These are phyloP conservation scores for Sporothrix euskadiensis DNA, from an alignment of 2,329 filamentous ascomycete species.

Conservation along the genomic window DNA sequence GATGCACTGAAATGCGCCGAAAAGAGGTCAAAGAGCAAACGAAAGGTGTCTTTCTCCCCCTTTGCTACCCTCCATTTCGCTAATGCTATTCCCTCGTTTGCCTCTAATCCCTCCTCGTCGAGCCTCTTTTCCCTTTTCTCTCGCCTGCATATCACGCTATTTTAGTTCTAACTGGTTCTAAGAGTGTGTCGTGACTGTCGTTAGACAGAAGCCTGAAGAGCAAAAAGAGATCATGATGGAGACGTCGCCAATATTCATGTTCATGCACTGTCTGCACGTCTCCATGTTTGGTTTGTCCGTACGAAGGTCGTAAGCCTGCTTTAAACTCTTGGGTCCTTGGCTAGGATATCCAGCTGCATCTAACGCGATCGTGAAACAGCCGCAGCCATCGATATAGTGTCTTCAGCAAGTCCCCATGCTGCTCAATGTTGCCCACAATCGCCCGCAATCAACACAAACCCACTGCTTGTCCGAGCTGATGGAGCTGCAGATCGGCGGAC, in stretches of 20 bases:
- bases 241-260: background rate
- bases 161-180: background rate
- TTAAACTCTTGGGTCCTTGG: background rate
- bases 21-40: background rate
- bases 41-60: no score
- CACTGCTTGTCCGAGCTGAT: background rate
- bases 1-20: background rate
- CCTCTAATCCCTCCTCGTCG: conserved; percentile 1
- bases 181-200: background rate
- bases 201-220: background rate
- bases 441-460: background rate
- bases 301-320: no score
- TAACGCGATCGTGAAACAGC: conserved; percentile 14
- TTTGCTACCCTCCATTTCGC: background rate
- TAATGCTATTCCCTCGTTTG: background rate
- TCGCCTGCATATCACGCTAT: conserved; percentile 19
- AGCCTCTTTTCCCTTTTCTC: conserved; percentile 11
- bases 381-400: background rate
- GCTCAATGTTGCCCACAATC: background rate
- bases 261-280: background rate
- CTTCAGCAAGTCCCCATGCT: background rate
- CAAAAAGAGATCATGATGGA: background rate
- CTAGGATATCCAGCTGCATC: background rate
- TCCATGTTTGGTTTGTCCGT: background rate
- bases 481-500: conserved; percentile 13